Evolutionary conservation across 2,329 filamentous ascomycete species (phyloP).

Genomic region (Alternaria tenuissima): DNA sequence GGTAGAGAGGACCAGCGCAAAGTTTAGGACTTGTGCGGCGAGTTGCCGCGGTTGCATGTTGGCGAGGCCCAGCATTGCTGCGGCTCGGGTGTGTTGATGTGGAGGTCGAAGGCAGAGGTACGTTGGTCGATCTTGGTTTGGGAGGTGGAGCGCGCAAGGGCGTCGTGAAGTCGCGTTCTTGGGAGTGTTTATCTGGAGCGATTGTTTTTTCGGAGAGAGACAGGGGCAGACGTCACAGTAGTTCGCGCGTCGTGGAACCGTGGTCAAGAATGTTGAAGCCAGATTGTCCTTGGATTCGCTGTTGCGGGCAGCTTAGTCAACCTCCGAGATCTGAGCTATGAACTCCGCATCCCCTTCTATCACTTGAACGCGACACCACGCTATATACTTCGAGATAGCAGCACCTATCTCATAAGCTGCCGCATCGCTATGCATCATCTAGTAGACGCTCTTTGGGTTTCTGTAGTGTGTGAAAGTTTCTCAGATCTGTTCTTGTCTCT

Average conservation of each 20-base stretch:
- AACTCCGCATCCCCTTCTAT: constrained; percentile 10
- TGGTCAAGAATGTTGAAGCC: constrained; percentile 38
- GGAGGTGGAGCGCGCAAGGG: neutral
- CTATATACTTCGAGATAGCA: neutral
- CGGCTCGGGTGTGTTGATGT: constrained; percentile 12
- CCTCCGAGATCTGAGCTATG: constrained; percentile 22
- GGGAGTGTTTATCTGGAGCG: neutral
- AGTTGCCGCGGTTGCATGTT: constrained; percentile 79
- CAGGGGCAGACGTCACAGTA: neutral
- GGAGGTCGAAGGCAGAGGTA: constrained; percentile 1
- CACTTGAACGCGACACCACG: neutral
- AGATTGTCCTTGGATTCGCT: constrained; percentile 40
- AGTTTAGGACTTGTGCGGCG: constrained; percentile 84
- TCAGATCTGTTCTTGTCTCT: constrained; percentile 5
- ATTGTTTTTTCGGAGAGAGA: neutral
- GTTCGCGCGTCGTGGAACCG: constrained; percentile 21
- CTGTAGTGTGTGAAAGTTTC: neutral
- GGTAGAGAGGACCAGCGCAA: constrained; percentile 86
- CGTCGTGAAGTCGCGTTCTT: neutral
- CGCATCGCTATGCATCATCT: neutral
- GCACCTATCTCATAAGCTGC: neutral
- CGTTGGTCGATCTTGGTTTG: neutral
- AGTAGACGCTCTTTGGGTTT: too few species aligned
- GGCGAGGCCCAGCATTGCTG: constrained; percentile 59
- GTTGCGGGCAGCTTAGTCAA: constrained; percentile 34